These are phyloP conservation scores for Musa balbisiana DNA, from an alignment of 202 grass and related monocot genomes.

Conservation along the genomic window DNA sequence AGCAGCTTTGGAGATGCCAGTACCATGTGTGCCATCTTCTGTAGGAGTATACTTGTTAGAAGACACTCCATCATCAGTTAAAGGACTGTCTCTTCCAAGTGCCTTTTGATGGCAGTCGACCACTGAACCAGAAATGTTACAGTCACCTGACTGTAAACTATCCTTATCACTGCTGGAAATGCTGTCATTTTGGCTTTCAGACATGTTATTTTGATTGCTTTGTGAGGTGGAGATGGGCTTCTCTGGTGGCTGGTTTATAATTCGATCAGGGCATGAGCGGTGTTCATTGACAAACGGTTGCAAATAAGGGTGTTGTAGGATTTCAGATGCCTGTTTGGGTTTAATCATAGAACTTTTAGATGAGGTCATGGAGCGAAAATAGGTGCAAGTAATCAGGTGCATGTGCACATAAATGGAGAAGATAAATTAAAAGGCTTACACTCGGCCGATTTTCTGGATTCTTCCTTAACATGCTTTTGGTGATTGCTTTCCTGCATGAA, in stretches of 20 bases:
- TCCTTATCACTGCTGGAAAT: constrained; percentile 79
- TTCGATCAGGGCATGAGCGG: constrained; percentile 35
- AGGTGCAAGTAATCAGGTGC: background rate
- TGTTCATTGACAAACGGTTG: constrained; percentile 66
- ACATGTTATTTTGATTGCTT: constrained; percentile 58
- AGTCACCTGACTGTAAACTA: constrained; percentile 64
- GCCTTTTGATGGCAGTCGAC: constrained; percentile 37
- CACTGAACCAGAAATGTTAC: constrained; percentile 35
- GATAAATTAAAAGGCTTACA: constrained; percentile 39
- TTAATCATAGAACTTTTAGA: constrained; percentile 7
- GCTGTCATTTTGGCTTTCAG: constrained; percentile 70
- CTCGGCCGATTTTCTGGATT: constrained; percentile 87
- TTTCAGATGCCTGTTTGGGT: constrained; percentile 71
- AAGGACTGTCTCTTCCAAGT: constrained; percentile 31
- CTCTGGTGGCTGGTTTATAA: constrained; percentile 34
- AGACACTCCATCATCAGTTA: constrained; percentile 28
- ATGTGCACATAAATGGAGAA: background rate
- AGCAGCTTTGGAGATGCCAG: constrained; percentile 29
- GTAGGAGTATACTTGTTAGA: constrained; percentile 25
- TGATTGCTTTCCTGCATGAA: constrained; percentile 67
- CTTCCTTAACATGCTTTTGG: constrained; percentile 96
- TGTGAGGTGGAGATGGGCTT: constrained; percentile 43
- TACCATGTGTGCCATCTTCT: constrained; percentile 39
- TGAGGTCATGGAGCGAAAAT: background rate
- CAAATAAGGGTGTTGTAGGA: constrained; percentile 71